A percentile compares a stretch with the other conserved stretches of the same genome.
Evolutionary conservation across 2,329 filamentous ascomycete genomes (phyloP).

Genomic region (Penicillium sclerotiorum): DNA sequence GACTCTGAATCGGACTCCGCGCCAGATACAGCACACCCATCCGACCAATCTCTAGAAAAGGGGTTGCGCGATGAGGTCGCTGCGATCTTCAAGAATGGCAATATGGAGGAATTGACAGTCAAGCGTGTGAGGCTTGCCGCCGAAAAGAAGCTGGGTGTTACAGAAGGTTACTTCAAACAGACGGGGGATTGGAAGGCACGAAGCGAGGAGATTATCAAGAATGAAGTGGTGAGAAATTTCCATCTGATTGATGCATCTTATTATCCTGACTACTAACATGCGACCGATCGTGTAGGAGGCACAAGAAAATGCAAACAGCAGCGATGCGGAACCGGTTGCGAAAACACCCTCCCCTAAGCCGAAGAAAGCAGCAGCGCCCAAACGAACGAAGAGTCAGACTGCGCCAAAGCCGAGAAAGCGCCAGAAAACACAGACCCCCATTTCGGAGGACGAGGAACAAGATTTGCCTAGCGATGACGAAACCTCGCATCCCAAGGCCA

Average conservation of each 20-base stretch:
- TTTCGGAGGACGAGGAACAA: slow-evolving; percentile 25
- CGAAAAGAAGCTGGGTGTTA: slow-evolving; percentile 55
- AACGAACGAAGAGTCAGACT: slow-evolving; percentile 29
- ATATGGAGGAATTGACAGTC: slow-evolving; percentile 58
- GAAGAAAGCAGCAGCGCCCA: slow-evolving; percentile 27
- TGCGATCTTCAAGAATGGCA: slow-evolving; percentile 38
- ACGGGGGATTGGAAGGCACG: slow-evolving; percentile 56
- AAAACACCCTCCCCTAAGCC: slow-evolving; percentile 18
- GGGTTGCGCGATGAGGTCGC: slow-evolving; percentile 43
- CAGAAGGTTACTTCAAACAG: slow-evolving; percentile 59
- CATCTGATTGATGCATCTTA: too few species aligned
- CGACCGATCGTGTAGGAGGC: slow-evolving; percentile 31
- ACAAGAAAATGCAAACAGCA: slow-evolving; percentile 31
- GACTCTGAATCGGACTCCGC: slow-evolving; percentile 29
- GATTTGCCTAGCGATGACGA: slow-evolving; percentile 21
- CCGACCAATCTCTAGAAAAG: slow-evolving; percentile 40
- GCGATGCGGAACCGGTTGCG: slow-evolving; percentile 10
- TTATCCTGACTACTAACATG: background rate
- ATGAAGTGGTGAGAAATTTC: slow-evolving; percentile 52
- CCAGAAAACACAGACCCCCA: slow-evolving; percentile 35
- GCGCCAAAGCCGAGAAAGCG: slow-evolving; percentile 35
- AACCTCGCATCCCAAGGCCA: slow-evolving; percentile 18
- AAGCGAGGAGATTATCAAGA: slow-evolving; percentile 57
- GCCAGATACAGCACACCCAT: slow-evolving; percentile 24
- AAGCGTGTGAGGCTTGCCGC: slow-evolving; percentile 58